Conservation (phyloP, 1,284 basidiomycete species). For the Wolfiporia cocos region DNA sequence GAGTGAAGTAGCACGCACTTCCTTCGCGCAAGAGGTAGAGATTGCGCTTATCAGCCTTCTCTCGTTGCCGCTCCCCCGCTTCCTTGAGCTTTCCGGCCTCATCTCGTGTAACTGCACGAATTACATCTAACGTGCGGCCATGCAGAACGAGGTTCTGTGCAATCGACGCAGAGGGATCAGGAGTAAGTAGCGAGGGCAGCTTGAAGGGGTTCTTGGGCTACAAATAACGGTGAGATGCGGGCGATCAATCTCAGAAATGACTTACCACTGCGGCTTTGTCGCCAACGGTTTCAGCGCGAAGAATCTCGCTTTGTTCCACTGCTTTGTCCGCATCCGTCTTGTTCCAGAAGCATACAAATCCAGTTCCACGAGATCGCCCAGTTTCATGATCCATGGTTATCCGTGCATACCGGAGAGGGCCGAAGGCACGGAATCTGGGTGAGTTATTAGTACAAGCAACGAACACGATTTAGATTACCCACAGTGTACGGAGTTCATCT, state of each 20-base stretch:
- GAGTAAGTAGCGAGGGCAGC: constrained; percentile 83
- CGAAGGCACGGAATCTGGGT: constrained; percentile 82
- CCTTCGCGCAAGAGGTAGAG: constrained; percentile 96
- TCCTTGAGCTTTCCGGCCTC: constrained; percentile 85
- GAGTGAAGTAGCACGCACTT: constrained; percentile 42
- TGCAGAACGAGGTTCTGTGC: constrained; percentile 86
- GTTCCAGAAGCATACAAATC: constrained; percentile 98
- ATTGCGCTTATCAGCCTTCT: constrained; percentile 94
- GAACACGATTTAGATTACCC: constrained; percentile 22
- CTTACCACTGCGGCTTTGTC: constrained; percentile 26
- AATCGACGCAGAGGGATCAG: constrained; percentile 89
- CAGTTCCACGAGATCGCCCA: constrained; percentile 88
- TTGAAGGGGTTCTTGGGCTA: constrained; percentile 77
- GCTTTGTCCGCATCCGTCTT: constrained; percentile 84
- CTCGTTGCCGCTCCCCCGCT: constrained; percentile 75
- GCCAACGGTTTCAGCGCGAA: constrained; percentile 60
- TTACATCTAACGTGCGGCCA: constrained; percentile 88
- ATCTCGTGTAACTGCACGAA: constrained; percentile 87
- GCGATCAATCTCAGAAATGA: too few species aligned
- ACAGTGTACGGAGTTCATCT: constrained; percentile 82
- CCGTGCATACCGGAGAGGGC: constrained; percentile 89
- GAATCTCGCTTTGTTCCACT: constrained; percentile 74
- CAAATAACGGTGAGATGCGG: too few species aligned
- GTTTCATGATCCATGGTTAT: constrained; percentile 85
- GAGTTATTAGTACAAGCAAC: constrained; percentile 3